Conservation (phyloP, 257 asterid genomes). For the Solanum arcanum region DNA sequence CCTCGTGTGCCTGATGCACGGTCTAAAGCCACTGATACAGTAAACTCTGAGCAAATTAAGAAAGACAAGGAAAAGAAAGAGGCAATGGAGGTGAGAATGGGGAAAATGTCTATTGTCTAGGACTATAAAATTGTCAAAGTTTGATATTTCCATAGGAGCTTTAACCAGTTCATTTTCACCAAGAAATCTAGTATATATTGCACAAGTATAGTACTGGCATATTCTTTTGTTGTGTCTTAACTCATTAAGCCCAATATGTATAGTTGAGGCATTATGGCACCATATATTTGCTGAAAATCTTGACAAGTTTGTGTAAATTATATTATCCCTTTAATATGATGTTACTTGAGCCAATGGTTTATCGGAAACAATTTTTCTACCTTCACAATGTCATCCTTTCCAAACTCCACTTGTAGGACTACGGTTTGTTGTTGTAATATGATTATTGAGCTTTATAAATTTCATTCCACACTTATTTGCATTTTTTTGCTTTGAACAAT, state of each 20-base stretch:
- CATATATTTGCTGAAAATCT: neutral
- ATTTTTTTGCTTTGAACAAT: neutral
- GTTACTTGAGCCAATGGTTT: neutral
- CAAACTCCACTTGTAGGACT: neutral
- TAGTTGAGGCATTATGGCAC: neutral
- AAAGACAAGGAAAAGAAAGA: conserved; percentile 48
- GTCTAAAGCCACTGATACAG: conserved; percentile 26
- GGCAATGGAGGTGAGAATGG: conserved; percentile 71
- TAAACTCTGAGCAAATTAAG: conserved; percentile 5
- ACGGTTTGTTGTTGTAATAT: neutral
- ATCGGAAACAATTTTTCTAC: neutral
- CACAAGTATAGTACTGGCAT: neutral
- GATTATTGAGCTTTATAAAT: neutral
- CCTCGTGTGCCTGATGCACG: conserved; percentile 20
- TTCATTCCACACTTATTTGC: neutral
- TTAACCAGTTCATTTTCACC: neutral
- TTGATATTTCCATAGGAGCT: neutral
- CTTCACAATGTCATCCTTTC: neutral
- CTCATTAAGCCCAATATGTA: neutral
- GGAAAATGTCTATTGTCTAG: conserved; percentile 40
- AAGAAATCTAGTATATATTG: neutral
- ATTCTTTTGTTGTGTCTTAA: neutral
- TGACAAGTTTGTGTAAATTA: neutral
- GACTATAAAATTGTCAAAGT: neutral
- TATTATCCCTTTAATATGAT: neutral